phyloP scores from a whole-genome alignment of 1,284 basidiomycete species.

The Ustilago trichophora region DNA sequence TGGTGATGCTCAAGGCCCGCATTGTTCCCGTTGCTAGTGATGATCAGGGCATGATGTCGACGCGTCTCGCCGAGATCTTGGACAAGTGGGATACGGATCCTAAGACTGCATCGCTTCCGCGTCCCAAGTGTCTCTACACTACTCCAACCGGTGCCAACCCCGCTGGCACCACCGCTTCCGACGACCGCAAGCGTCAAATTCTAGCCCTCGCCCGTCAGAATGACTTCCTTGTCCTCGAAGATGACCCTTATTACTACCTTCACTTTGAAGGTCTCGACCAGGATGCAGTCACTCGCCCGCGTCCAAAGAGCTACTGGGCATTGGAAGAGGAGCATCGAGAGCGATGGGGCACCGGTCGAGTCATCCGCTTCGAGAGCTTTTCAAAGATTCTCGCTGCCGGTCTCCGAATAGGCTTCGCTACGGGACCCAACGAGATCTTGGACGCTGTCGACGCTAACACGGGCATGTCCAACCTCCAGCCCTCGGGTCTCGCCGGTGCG shows the following conservation, averaged over 20 bases:
- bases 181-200: conserved; percentile 79
- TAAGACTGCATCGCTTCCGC: conserved; percentile 71
- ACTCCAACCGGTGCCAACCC: conserved; percentile 69
- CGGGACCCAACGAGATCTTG: conserved; percentile 79
- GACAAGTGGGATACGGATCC: conserved; percentile 75
- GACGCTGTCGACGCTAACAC: conserved; percentile 78
- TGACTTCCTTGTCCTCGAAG: conserved; percentile 53
- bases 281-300: conserved; percentile 49
- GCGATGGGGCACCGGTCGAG: conserved; percentile 57
- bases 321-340: conserved; percentile 57
- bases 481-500: conserved; percentile 76
- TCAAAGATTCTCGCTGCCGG: conserved; percentile 71
- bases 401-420: conserved; percentile 76
- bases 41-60: conserved; percentile 76
- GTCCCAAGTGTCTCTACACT: conserved; percentile 85
- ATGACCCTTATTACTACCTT: conserved; percentile 63
- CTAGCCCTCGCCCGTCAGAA: conserved; percentile 71
- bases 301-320: conserved; percentile 57
- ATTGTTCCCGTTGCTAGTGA: conserved; percentile 77
- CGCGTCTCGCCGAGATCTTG: conserved; percentile 75
- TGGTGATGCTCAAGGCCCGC: conserved; percentile 43
- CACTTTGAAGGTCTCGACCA: conserved; percentile 58
- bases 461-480: conserved; percentile 79
- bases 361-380: conserved; percentile 68
- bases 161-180: conserved; percentile 62